A percentile compares a stretch with the other conserved stretches of the same genome.
Conservation (phyloP, 208 protist genomes). For the Phytomonas francai region DNA sequence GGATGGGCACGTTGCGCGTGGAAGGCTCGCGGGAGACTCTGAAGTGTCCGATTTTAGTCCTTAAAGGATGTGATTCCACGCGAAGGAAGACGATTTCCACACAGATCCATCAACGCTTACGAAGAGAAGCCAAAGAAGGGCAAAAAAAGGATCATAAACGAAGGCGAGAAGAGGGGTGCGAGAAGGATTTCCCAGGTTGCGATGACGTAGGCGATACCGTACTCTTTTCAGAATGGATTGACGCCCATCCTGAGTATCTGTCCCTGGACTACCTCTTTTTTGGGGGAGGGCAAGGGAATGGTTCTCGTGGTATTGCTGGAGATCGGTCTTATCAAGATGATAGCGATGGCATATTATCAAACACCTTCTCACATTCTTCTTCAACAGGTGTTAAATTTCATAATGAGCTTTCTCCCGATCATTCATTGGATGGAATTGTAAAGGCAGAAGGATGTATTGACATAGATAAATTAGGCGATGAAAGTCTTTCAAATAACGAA, state of each 20-base stretch:
- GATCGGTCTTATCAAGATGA: not conserved
- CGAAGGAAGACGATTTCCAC: constrained; percentile 9
- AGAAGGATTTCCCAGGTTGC: too few relatives aligned
- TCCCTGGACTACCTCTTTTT: constrained; percentile 31
- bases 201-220: constrained; percentile 13
- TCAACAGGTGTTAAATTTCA: not conserved
- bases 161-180: not conserved
- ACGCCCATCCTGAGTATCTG: constrained; percentile 37
- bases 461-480: too few relatives aligned
- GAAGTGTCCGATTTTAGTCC: constrained; percentile 38
- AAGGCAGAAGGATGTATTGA: too few relatives aligned
- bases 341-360: not conserved
- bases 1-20: constrained; percentile 49
- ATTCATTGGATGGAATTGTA: too few relatives aligned
- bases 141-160: not conserved
- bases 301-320: not conserved
- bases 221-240: constrained; percentile 48
- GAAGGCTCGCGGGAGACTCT: constrained; percentile 30
- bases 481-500: not conserved
- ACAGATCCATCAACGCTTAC: not conserved
- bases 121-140: not conserved
- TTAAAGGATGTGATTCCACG: constrained; percentile 16
- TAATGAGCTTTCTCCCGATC: too few relatives aligned
- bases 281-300: constrained; percentile 4
- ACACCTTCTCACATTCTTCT: not conserved